Conservation (phyloP, 2,329 filamentous ascomycete species). For the Colletotrichum kahawae region DNA sequence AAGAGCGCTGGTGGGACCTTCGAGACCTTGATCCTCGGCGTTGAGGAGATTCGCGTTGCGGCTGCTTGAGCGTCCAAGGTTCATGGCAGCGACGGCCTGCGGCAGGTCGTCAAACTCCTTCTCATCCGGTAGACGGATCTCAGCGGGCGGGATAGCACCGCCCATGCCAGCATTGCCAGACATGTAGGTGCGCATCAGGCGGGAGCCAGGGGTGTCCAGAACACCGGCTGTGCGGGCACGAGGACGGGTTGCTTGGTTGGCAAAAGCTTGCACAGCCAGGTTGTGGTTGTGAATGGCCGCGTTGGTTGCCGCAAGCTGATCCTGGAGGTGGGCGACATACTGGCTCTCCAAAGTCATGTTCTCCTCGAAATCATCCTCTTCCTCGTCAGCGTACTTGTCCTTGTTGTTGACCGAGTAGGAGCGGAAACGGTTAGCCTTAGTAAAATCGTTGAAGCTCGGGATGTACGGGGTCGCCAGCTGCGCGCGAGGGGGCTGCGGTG, state of each 20-base stretch:
- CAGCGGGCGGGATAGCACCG: slow-evolving; percentile 75
- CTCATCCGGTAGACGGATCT: slow-evolving; percentile 76
- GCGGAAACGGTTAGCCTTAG: slow-evolving; percentile 85
- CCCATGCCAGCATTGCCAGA: slow-evolving; percentile 76
- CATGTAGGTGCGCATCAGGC: slow-evolving; percentile 74
- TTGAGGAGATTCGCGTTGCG: slow-evolving; percentile 71
- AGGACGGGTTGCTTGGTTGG: slow-evolving; percentile 83
- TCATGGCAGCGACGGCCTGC: slow-evolving; percentile 82
- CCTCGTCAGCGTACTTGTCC: slow-evolving; percentile 92
- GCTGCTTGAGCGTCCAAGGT: slow-evolving; percentile 70
- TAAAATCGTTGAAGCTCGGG: slow-evolving; percentile 72
- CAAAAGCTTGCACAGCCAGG: slow-evolving; percentile 89
- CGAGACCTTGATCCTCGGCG: slow-evolving; percentile 79
- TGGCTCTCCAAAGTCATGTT: slow-evolving; percentile 57
- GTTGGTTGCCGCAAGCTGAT: slow-evolving; percentile 68
- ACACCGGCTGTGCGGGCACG: slow-evolving; percentile 92
- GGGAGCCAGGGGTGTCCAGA: slow-evolving; percentile 75
- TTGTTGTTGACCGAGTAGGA: slow-evolving; percentile 99
- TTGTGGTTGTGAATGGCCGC: slow-evolving; percentile 88
- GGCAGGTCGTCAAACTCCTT: slow-evolving; percentile 81
- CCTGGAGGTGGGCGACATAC: slow-evolving; percentile 66
- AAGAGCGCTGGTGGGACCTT: slow-evolving; percentile 89
- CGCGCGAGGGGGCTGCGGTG: slow-evolving; percentile 79
- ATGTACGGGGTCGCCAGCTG: slow-evolving; percentile 78
- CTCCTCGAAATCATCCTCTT: slow-evolving; percentile 76